Conservation (phyloP, 2,329 filamentous ascomycete genomes). For the Pyrenophora teres region DNA sequence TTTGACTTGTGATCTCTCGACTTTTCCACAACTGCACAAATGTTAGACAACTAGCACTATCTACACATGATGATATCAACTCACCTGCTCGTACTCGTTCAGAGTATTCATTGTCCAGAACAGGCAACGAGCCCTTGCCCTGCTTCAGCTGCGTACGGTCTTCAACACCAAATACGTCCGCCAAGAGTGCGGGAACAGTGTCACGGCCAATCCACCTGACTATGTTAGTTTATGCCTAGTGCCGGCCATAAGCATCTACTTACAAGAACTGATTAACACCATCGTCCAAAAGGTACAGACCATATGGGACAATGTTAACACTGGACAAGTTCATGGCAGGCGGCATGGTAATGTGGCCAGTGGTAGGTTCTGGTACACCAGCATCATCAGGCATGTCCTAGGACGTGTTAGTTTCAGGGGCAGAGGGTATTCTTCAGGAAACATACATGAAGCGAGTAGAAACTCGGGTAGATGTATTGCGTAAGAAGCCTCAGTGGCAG, state of each 20-base stretch:
- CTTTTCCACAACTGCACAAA: conserved; percentile 79
- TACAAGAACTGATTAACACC: conserved; percentile 91
- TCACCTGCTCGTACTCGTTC: conserved; percentile 72
- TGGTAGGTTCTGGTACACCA: conserved; percentile 81
- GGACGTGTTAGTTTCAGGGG: conserved; percentile 62
- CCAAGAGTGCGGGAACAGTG: conserved; percentile 83
- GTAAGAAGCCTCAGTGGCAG: conserved; percentile 86
- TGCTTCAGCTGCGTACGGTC: conserved; percentile 86
- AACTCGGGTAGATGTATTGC: conserved; percentile 74
- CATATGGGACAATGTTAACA: conserved; percentile 83
- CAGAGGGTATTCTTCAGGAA: background rate
- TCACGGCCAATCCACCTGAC: conserved; percentile 84
- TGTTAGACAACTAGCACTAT: conserved; percentile 6
- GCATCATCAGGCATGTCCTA: conserved; percentile 97
- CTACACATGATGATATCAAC: background rate
- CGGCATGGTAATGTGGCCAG: conserved; percentile 86
- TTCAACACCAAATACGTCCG: conserved; percentile 86
- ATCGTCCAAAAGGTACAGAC: conserved; percentile 94
- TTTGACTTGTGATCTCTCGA: conserved; percentile 84
- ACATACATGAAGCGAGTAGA: conserved; percentile 41
- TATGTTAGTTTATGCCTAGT: conserved; percentile 4
- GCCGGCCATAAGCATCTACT: background rate
- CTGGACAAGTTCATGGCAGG: conserved; percentile 85
- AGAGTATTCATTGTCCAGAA: conserved; percentile 94
- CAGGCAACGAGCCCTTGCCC: conserved; percentile 84